Base-by-base conservation (phyloP, 2,329 filamentous ascomycete species). In the Aspergillus amoenus region DNA sequence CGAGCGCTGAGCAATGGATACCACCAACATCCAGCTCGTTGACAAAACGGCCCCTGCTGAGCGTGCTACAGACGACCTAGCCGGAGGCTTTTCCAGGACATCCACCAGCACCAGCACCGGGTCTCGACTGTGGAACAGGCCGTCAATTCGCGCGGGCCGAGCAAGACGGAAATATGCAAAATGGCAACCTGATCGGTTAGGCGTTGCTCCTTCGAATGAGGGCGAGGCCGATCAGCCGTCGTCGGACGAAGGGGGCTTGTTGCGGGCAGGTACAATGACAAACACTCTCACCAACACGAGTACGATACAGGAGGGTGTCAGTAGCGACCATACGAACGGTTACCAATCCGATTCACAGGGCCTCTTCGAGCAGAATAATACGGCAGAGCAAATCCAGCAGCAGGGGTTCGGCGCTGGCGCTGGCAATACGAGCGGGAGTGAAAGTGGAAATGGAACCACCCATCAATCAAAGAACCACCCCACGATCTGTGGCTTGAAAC, bases 131-230 rank as follows among this genome's bases (percentile, higher is more conserved):
- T 62, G 66, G 59, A 51, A 56, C 56, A 58, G 64, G 49, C 42
- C 60, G 22, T 74, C 75, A 0, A 68, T 79, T n/a, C 73, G 73
- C 45, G 70, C 73, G 17, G 72, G 73, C 46, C 67, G 77, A 15
- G 64, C 68, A 8, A 74, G 71, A 55, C 66, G 78, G 37, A 80
- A 78, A 66, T 81, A 80, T 55, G 74, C 76, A 17, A 80, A 79
- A 68, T 81, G 75, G 72, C 77, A 80, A 77, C 70, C 87, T 72
- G 68, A 87, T 69, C 70, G 82, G 77, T 81, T 86, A 56, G 83
- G 82, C 60, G 80, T 71, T 7, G 50, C 67, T 3, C 64, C 44
- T 34, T n/a, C 15, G 18, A 34, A 69, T 11, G 55, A 61, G 24
- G 61, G 59, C 3, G 42, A 44, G 12, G 45, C 63, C 57, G 54